Conservation (phyloP, 2,329 filamentous ascomycete species). For the Colletotrichum tropicicola region DNA sequence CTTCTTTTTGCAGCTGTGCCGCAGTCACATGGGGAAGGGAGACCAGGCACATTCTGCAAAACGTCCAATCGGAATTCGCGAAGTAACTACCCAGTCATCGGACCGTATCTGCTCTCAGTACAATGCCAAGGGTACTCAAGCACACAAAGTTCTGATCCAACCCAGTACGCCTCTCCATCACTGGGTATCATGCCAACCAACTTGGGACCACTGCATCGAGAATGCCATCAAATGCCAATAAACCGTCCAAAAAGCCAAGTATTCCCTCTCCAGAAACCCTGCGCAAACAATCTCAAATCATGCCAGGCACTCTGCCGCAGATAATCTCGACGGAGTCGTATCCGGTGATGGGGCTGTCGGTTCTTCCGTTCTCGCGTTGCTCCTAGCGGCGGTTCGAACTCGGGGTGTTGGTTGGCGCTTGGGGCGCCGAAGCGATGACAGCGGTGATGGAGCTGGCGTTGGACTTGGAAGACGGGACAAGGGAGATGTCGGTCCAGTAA, state of each 20-base stretch:
- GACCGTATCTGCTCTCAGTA: not conserved
- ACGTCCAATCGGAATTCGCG: too few relatives aligned
- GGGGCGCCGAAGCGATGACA: not conserved
- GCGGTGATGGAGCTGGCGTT: conserved; percentile 8
- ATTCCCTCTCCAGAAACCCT: not conserved
- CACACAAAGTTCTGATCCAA: not conserved
- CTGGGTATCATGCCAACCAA: conserved; percentile 5
- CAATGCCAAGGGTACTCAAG: not conserved
- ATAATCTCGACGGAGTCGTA: not conserved
- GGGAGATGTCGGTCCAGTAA: not conserved
- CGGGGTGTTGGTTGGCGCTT: not conserved
- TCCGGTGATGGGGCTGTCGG: not conserved
- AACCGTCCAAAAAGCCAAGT: conserved; percentile 4
- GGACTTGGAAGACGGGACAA: not conserved
- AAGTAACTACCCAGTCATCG: not conserved
- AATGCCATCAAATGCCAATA: not conserved
- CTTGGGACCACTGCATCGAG: not conserved
- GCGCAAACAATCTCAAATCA: not conserved
- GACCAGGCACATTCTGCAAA: too few relatives aligned
- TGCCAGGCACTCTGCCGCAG: not conserved
- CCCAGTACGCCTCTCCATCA: conserved; percentile 2
- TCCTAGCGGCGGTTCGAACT: not conserved
- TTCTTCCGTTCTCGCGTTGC: not conserved
- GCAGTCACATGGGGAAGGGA: too few relatives aligned
- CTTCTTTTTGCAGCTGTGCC: too few relatives aligned